phyloP scores from a whole-genome alignment of 1,284 basidiomycete species.

The Prillingera fragicola region DNA sequence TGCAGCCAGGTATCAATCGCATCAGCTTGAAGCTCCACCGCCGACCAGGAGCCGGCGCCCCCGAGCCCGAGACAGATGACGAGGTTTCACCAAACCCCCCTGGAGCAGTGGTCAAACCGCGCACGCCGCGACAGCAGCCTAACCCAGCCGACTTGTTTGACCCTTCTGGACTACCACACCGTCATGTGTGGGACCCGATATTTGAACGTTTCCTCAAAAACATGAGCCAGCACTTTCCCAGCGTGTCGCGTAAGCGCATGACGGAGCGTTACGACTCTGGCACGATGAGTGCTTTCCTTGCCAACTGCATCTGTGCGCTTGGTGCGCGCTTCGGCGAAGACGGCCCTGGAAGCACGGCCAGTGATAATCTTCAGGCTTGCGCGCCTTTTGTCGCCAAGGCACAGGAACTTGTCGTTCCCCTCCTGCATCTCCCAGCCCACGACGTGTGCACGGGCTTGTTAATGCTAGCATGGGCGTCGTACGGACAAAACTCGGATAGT shows the following conservation, averaged over 20 bases:
- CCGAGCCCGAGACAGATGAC: constrained; percentile 11
- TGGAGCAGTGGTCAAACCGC: too few species aligned
- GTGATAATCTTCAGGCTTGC: constrained; percentile 30
- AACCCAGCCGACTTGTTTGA: constrained; percentile 40
- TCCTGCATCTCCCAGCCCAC: constrained; percentile 48
- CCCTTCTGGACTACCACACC: constrained; percentile 42
- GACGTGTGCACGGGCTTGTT: constrained; percentile 48
- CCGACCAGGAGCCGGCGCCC: constrained; percentile 23
- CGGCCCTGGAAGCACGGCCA: background rate
- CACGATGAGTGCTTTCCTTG: constrained; percentile 49
- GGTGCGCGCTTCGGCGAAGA: constrained; percentile 37
- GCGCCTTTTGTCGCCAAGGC: constrained; percentile 51
- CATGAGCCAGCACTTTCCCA: constrained; percentile 48
- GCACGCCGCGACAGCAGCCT: constrained; percentile 23
- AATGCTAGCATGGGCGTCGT: constrained; percentile 48
- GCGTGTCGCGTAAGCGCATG: constrained; percentile 42
- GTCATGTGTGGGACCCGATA: constrained; percentile 42
- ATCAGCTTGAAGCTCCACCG: constrained; percentile 49
- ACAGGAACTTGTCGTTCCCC: constrained; percentile 47
- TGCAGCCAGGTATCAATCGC: constrained; percentile 49
- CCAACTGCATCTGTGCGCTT: constrained; percentile 43
- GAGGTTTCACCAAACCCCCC: background rate
- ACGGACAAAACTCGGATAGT: constrained; percentile 49
- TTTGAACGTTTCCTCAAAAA: constrained; percentile 47
- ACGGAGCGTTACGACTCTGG: constrained; percentile 46